phyloP scores from a whole-genome alignment of 352 stramenopile genomes.

The Phytophthora brassicae region DNA sequence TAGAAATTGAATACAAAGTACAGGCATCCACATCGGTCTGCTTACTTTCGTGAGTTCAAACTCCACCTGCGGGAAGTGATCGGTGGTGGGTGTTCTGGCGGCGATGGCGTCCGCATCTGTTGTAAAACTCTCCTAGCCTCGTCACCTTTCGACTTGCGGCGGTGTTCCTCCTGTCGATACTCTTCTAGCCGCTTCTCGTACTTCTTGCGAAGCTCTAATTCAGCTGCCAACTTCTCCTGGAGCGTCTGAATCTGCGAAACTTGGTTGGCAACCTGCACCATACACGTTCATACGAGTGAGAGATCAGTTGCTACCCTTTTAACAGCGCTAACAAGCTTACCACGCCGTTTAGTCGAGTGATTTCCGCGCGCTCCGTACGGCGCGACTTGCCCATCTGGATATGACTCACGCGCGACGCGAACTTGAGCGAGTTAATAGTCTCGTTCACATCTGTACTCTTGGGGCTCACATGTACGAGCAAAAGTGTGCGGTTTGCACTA shows the following conservation, averaged over 20 bases:
- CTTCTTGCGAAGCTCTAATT: conserved; percentile 70
- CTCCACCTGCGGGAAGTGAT: conserved; percentile 61
- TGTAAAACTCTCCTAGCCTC: conserved; percentile 45
- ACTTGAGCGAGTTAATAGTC: conserved; percentile 81
- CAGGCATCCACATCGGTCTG: conserved; percentile 15
- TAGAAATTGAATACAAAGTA: conserved; percentile 1
- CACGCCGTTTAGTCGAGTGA: conserved; percentile 59
- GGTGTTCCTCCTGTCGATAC: conserved; percentile 66
- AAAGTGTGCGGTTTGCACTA: conserved; percentile 42
- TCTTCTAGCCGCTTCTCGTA: conserved; percentile 78
- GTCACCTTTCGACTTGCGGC: conserved; percentile 49
- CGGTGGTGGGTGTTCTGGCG: conserved; percentile 44
- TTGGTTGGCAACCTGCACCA: conserved; percentile 59
- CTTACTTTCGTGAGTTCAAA: conserved; percentile 66
- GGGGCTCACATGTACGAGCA: conserved; percentile 72
- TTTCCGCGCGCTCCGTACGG: conserved; percentile 61
- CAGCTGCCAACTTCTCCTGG: conserved; percentile 64
- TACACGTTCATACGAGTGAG: background rate
- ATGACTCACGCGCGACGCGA: conserved; percentile 60
- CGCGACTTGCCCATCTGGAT: conserved; percentile 39
- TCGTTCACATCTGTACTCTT: conserved; percentile 52
- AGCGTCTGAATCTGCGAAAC: conserved; percentile 61
- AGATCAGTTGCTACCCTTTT: no score
- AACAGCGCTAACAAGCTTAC: conserved; percentile 28
- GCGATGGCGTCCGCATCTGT: conserved; percentile 40